These are phyloP conservation scores for Leccinellum rugosiceps DNA, from an alignment of 768 basidiomycete species.

Conservation along the genomic window DNA sequence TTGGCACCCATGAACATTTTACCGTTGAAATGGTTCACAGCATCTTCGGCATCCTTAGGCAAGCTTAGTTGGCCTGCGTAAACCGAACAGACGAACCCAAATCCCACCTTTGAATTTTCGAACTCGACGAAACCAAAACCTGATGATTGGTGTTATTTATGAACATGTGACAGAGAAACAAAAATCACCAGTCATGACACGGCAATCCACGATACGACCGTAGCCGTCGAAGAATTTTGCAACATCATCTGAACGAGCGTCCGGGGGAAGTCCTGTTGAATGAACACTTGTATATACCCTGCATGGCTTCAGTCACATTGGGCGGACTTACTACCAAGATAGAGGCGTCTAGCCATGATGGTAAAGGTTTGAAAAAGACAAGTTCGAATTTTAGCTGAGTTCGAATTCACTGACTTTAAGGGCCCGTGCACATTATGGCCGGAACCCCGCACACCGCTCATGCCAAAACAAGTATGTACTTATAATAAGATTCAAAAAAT, in stretches of 20 bases:
- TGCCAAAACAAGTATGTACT: neutral
- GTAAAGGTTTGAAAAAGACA: constrained; percentile 29
- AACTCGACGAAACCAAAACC: constrained; percentile 98
- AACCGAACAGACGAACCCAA: neutral
- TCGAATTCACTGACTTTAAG: constrained; percentile 29
- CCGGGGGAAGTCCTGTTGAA: constrained; percentile 69
- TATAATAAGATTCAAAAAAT: constrained; percentile 4
- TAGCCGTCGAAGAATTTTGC: constrained; percentile 88
- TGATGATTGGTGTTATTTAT: constrained; percentile 31
- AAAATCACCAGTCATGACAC: constrained; percentile 86
- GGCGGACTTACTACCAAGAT: constrained; percentile 69
- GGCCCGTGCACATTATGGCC: constrained; percentile 27
- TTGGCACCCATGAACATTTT: constrained; percentile 87
- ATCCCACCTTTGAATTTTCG: constrained; percentile 67
- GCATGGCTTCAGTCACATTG: constrained; percentile 2
- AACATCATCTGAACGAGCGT: constrained; percentile 81
- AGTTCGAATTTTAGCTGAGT: constrained; percentile 29
- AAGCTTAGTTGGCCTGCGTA: constrained; percentile 11
- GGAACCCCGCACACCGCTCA: constrained; percentile 18
- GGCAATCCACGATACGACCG: constrained; percentile 85
- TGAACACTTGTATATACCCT: neutral
- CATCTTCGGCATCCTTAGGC: constrained; percentile 89
- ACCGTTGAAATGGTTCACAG: constrained; percentile 80
- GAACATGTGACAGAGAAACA: neutral
- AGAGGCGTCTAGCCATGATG: constrained; percentile 79